Conservation (phyloP, 345 rosid genomes). For the Triadica sebifera region DNA sequence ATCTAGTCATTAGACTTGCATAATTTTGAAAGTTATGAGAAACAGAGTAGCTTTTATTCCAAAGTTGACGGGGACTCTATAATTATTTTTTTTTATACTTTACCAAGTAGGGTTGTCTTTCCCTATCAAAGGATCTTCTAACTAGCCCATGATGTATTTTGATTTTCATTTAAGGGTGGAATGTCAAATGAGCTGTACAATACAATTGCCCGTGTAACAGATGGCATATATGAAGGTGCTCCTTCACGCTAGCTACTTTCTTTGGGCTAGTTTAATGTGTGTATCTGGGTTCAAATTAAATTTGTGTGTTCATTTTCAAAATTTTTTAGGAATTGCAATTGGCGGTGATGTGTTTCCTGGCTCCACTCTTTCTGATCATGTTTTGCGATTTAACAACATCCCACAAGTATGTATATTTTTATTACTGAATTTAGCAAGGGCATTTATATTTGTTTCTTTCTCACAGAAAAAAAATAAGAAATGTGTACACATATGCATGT, state of each 20-base stretch:
- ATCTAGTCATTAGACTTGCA: background rate
- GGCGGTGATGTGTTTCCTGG: conserved; percentile 99
- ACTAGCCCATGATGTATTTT: background rate
- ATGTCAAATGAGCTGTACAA: conserved; percentile 98
- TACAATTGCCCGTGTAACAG: conserved; percentile 84
- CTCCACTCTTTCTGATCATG: conserved; percentile 90
- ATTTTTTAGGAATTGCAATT: conserved; percentile 76
- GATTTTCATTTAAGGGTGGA: conserved; percentile 64
- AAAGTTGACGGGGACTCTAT: background rate
- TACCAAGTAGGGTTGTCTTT: background rate
- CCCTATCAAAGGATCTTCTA: background rate
- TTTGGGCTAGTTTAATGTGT: background rate
- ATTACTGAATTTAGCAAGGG: too few species aligned
- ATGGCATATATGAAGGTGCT: conserved; percentile 92
- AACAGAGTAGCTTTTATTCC: background rate
- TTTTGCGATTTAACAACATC: conserved; percentile 89
- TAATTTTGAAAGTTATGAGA: background rate
- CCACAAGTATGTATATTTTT: conserved; percentile 57
- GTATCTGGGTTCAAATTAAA: conserved; percentile 4
- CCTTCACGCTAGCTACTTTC: conserved; percentile 1
- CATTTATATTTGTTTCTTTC: background rate
- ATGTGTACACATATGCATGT: background rate
- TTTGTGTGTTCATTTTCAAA: conserved; percentile 33
- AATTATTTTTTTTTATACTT: conserved; percentile 7
- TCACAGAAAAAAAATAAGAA: too few species aligned